Conservation (phyloP, 129 eudicot genomes). For the Dittrichia graveolens region DNA sequence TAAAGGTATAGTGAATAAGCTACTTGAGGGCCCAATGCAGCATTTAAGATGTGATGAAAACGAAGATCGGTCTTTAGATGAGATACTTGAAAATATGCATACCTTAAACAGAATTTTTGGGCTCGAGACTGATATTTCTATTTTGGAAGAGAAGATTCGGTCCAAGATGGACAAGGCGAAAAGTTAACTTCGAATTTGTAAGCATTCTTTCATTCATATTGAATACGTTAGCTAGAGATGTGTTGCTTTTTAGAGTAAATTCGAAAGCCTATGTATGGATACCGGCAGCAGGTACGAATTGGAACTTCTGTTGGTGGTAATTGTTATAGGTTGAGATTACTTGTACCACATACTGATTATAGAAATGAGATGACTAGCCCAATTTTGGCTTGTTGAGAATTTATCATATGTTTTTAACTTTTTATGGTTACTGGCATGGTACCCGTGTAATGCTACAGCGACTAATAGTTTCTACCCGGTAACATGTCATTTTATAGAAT, state of each 20-base stretch:
- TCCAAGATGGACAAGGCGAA: constrained; percentile 72
- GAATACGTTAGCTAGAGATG: constrained; percentile 1
- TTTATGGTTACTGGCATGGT: no score
- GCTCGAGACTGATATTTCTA: constrained; percentile 70
- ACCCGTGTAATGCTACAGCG: no score
- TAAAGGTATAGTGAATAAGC: constrained; percentile 72
- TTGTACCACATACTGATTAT: constrained; percentile 15
- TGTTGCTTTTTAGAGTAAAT: not conserved
- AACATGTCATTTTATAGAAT: no score
- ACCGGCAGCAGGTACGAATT: not conserved
- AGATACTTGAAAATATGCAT: constrained; percentile 84
- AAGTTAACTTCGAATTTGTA: constrained; percentile 25
- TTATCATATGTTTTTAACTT: no score
- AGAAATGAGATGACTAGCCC: constrained; percentile 16
- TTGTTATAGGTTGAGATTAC: not conserved
- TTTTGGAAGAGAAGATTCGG: constrained; percentile 75
- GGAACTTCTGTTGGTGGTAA: not conserved
- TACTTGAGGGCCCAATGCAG: constrained; percentile 97
- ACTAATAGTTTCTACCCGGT: no score
- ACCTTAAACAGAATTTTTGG: constrained; percentile 79
- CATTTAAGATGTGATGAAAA: constrained; percentile 75
- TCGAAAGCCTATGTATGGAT: no score
- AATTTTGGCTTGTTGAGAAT: not conserved
- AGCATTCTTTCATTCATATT: constrained; percentile 28
- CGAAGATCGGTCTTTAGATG: constrained; percentile 52